phyloP scores from a whole-genome alignment of 2,329 filamentous ascomycete genomes.

The Chrysosporium queenslandicum region DNA sequence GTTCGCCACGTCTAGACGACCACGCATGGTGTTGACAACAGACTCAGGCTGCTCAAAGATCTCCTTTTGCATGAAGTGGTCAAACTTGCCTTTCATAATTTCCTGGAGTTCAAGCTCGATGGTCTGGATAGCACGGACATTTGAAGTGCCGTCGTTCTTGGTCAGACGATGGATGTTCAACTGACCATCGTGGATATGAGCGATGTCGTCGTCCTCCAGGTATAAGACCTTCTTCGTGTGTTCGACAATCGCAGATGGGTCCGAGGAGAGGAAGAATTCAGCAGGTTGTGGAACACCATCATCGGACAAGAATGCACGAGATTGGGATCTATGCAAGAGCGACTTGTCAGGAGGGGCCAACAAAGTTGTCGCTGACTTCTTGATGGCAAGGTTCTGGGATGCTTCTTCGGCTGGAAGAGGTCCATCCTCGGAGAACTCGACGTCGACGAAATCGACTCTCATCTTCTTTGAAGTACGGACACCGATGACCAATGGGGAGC shows the following conservation, averaged over 20 bases:
- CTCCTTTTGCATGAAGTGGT: slow-evolving; percentile 99
- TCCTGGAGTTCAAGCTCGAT: slow-evolving; percentile 98
- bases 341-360: slow-evolving; percentile 94
- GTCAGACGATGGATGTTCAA: slow-evolving; percentile 97
- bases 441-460: slow-evolving; percentile 99
- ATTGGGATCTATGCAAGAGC: slow-evolving; percentile 94
- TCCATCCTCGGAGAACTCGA: slow-evolving; percentile 87
- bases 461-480: slow-evolving; percentile 96
- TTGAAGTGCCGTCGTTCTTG: slow-evolving; percentile 93
- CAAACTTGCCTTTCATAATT: slow-evolving; percentile 99
- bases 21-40: slow-evolving; percentile 99
- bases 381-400: slow-evolving; percentile 90
- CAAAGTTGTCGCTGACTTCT: slow-evolving; percentile 68
- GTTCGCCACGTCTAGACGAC: slow-evolving; percentile 85
- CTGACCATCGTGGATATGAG: slow-evolving; percentile 97
- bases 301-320: slow-evolving; percentile 95
- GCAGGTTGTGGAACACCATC: slow-evolving; percentile 96
- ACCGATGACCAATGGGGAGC: slow-evolving; percentile 92
- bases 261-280: slow-evolving; percentile 98
- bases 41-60: slow-evolving; percentile 99
- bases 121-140: slow-evolving; percentile 96
- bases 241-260: slow-evolving; percentile 96
- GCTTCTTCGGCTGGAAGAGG: slow-evolving; percentile 85
- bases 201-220: slow-evolving; percentile 98
- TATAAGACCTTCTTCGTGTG: slow-evolving; percentile 99